phyloP scores from a whole-genome alignment of 306 rosid genomes.

The Pyrus pyrifolia region DNA sequence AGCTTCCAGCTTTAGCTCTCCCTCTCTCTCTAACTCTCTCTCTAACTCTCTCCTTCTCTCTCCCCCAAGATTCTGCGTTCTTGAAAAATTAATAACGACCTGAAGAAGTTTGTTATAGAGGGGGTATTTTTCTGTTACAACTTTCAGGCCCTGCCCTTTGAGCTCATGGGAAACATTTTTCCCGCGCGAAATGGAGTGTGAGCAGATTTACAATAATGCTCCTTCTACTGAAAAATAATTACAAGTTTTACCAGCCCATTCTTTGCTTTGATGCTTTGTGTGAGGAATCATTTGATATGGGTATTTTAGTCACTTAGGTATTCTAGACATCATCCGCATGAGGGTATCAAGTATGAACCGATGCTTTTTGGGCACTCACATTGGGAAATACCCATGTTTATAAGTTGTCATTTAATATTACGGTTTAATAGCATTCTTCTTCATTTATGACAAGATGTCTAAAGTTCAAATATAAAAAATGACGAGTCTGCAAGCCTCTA shows the following conservation, averaged over 20 bases:
- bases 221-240: background rate
- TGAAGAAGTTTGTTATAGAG: slow-evolving; percentile 1
- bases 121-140: background rate
- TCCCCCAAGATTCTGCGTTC: slow-evolving; percentile 16
- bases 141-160: background rate
- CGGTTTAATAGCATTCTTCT: no score
- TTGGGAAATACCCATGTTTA: no score
- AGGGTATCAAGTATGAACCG: no score
- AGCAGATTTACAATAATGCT: background rate
- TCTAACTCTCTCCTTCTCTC: background rate
- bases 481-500: no score
- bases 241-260: background rate
- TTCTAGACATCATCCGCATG: no score
- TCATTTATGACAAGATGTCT: no score
- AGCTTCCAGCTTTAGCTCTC: background rate
- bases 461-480: no score
- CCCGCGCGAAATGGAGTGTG: background rate
- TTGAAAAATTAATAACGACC: background rate
- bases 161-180: background rate
- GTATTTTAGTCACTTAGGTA: no score
- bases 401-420: no score
- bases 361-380: no score
- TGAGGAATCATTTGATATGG: no score
- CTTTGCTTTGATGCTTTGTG: no score
- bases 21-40: background rate